A percentile compares a stretch with the other conserved stretches of the same genome.
These are phyloP conservation scores for Citeromyces siamensis DNA, from an alignment of 1,139 yeast genomes.

Conservation along the genomic window DNA sequence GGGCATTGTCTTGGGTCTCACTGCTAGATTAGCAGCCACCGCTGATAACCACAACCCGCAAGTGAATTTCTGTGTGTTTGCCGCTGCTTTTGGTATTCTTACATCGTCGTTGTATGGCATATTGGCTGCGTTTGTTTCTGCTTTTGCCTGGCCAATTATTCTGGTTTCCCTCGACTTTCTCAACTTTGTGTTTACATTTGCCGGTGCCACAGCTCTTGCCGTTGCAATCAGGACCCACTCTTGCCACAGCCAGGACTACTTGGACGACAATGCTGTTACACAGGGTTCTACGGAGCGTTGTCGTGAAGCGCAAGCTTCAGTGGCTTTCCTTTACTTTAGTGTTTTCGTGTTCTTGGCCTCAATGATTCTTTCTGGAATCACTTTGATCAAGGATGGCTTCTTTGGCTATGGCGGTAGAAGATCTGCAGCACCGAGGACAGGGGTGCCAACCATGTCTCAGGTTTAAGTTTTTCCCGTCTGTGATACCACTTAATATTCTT, in stretches of 20 bases:
- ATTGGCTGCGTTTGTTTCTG: slow-evolving; percentile 63
- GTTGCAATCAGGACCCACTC: slow-evolving; percentile 82
- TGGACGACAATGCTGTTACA: slow-evolving; percentile 51
- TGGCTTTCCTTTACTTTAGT: slow-evolving; percentile 84
- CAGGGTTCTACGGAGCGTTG: slow-evolving; percentile 79
- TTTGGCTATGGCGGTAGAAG: slow-evolving; percentile 42
- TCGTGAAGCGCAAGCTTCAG: slow-evolving; percentile 88
- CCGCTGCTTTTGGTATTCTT: slow-evolving; percentile 75
- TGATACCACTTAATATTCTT: slow-evolving; percentile 2
- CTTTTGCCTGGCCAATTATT: slow-evolving; percentile 80
- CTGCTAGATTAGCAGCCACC: slow-evolving; percentile 75
- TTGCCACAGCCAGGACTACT: slow-evolving; percentile 56
- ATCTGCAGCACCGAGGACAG: slow-evolving; percentile 51
- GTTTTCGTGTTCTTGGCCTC: slow-evolving; percentile 67
- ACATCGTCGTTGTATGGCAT: slow-evolving; percentile 75
- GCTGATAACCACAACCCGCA: slow-evolving; percentile 50
- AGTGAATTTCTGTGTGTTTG: slow-evolving; percentile 78
- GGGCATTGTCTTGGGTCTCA: slow-evolving; percentile 69
- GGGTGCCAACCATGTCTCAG: slow-evolving; percentile 83
- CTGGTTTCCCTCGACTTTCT: slow-evolving; percentile 68
- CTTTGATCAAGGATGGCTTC: slow-evolving; percentile 59
- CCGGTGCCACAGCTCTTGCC: slow-evolving; percentile 92
- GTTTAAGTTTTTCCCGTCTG: slow-evolving; percentile 28
- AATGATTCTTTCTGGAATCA: slow-evolving; percentile 44
- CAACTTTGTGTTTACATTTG: slow-evolving; percentile 82